Conservation (phyloP, 331 rosid genomes). For the Pyracantha coccinea region DNA sequence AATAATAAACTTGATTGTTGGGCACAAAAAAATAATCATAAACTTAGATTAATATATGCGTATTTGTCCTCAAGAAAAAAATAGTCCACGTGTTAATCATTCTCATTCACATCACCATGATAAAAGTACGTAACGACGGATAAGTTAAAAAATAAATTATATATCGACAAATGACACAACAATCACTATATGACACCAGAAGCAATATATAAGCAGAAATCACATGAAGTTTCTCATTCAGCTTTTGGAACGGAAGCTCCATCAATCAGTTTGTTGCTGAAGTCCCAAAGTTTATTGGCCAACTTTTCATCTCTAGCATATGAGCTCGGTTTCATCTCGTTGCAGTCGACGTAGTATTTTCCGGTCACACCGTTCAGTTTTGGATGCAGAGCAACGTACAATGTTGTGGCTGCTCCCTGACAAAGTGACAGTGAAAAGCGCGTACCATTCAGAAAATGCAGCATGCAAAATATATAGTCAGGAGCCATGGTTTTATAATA, state of each 20-base stretch:
- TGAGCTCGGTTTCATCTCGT: slow-evolving; percentile 41
- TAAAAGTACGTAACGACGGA: background rate
- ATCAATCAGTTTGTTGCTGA: slow-evolving; percentile 50
- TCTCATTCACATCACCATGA: background rate
- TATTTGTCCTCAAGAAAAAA: background rate
- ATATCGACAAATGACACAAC: background rate
- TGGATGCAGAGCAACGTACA: slow-evolving; percentile 85
- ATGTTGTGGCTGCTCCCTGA: slow-evolving; percentile 86
- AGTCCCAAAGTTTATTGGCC: slow-evolving; percentile 75
- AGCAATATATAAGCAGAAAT: background rate
- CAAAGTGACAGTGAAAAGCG: background rate
- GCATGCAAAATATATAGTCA: background rate
- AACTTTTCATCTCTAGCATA: slow-evolving; percentile 33
- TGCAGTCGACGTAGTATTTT: slow-evolving; percentile 66
- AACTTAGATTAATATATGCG: background rate
- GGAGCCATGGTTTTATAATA: background rate
- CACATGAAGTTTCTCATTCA: slow-evolving; percentile 6
- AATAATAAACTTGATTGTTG: background rate
- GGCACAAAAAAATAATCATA: background rate
- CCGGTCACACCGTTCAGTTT: slow-evolving; percentile 60
- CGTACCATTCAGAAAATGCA: background rate
- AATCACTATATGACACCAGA: background rate
- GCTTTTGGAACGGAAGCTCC: slow-evolving; percentile 35
- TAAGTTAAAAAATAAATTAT: background rate
- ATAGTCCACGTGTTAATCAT: background rate